phyloP scores from a whole-genome alignment of 805 yeast genomes.

The Ogataea pilisensis region DNA sequence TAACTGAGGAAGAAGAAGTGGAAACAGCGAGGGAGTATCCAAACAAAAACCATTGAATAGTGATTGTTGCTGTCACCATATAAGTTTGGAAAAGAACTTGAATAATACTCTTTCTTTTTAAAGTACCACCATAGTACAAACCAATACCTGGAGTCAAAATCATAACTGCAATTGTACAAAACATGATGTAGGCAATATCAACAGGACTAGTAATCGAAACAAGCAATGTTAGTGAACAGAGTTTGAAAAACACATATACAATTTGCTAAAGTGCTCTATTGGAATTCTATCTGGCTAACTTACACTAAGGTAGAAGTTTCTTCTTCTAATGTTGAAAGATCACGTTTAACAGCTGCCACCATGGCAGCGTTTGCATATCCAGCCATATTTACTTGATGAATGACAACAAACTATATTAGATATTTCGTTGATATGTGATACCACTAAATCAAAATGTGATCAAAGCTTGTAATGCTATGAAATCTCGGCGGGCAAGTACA shows the following conservation, averaged over 20 bases:
- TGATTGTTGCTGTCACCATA: conserved; percentile 37
- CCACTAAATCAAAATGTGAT: too few species aligned
- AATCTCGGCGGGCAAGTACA: too few species aligned
- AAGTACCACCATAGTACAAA: conserved; percentile 40
- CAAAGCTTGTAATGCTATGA: too few species aligned
- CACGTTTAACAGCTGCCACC: conserved; percentile 19
- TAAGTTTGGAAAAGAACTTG: conserved; percentile 42
- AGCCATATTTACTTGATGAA: too few species aligned
- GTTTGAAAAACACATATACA: background rate
- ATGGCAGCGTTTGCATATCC: too few species aligned
- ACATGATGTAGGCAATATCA: conserved; percentile 48
- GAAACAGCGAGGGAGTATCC: conserved; percentile 44
- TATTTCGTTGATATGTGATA: too few species aligned
- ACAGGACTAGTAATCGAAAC: conserved; percentile 29
- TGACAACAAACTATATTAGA: too few species aligned
- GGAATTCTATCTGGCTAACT: too few species aligned
- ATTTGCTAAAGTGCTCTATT: too few species aligned
- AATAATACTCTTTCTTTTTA: conserved; percentile 39
- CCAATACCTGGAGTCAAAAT: conserved; percentile 44
- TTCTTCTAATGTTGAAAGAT: conserved; percentile 27
- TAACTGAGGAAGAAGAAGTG: conserved; percentile 25
- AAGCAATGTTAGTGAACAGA: background rate
- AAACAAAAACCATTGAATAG: conserved; percentile 41
- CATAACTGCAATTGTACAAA: conserved; percentile 45
- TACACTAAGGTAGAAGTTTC: conserved; percentile 32